phyloP scores from a whole-genome alignment of 208 protist genomes.

The Wallacemonas collosoma region DNA sequence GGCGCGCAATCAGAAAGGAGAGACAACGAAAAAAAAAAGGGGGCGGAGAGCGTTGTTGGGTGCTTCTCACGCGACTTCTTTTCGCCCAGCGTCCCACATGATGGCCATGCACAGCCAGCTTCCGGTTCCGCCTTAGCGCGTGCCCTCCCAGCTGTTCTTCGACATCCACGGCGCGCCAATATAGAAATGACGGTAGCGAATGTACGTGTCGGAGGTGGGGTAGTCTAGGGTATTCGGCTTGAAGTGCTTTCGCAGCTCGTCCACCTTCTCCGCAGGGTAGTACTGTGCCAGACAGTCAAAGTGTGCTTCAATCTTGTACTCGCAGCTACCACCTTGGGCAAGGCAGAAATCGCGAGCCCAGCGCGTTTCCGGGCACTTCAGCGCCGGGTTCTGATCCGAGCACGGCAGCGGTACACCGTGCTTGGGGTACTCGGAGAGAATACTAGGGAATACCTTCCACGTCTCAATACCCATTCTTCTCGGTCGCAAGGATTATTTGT shows the following conservation, averaged over 20 bases:
- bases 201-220: slow-evolving; percentile 86
- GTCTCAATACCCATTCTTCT: slow-evolving; percentile 82
- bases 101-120: too few species aligned
- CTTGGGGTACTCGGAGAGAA: slow-evolving; percentile 80
- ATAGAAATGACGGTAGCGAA: slow-evolving; percentile 84
- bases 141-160: slow-evolving; percentile 81
- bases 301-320: slow-evolving; percentile 93
- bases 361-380: slow-evolving; percentile 83
- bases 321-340: slow-evolving; percentile 78
- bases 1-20: slow-evolving; percentile 10
- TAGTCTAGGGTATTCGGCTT: slow-evolving; percentile 87
- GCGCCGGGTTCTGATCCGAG: slow-evolving; percentile 71
- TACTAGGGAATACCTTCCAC: slow-evolving; percentile 77
- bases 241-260: slow-evolving; percentile 77
- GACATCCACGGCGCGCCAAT: slow-evolving; percentile 66
- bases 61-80: too few species aligned
- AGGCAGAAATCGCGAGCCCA: slow-evolving; percentile 89
- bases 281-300: slow-evolving; percentile 89
- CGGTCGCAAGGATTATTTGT: background rate
- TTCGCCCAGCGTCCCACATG: too few species aligned
- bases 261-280: slow-evolving; percentile 83
- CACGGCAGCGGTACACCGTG: slow-evolving; percentile 79
- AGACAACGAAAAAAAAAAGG: background rate
- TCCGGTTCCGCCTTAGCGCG: slow-evolving; percentile 33
- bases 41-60: too few species aligned